These are phyloP conservation scores for Spiromastix sp. DNA, from an alignment of 2,329 filamentous ascomycete species.

Conservation along the genomic window DNA sequence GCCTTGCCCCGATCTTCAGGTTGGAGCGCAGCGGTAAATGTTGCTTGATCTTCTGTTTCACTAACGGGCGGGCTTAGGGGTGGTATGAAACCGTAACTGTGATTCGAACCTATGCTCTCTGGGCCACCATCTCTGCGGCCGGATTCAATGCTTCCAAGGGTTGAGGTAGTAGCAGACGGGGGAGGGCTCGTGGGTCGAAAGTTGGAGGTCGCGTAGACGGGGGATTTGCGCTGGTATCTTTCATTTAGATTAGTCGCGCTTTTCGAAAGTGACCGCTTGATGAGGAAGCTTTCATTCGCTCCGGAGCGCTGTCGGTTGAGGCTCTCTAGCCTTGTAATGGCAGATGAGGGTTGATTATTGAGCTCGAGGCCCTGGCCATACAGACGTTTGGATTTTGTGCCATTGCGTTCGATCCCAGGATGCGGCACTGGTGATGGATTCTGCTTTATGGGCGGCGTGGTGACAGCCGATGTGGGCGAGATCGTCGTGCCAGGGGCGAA, in stretches of 20 bases:
- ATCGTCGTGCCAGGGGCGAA: constrained; percentile 12
- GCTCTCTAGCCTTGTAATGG: constrained; percentile 69
- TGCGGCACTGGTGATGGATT: constrained; percentile 17
- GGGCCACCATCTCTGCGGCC: constrained; percentile 24
- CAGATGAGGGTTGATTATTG: constrained; percentile 68
- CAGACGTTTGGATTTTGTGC: constrained; percentile 61
- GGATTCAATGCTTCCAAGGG: constrained; percentile 29
- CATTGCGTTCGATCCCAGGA: constrained; percentile 49
- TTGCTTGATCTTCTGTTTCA: constrained; percentile 57
- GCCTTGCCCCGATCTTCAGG: constrained; percentile 72
- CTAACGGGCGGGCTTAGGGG: constrained; percentile 61
- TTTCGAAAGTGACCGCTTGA: constrained; percentile 34
- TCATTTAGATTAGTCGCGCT: constrained; percentile 61
- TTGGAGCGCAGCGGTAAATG: constrained; percentile 54
- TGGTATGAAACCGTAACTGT: constrained; percentile 34
- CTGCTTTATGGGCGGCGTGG: constrained; percentile 17
- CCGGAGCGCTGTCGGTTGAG: constrained; percentile 56
- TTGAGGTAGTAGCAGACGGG: constrained; percentile 26
- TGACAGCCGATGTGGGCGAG: constrained; percentile 15
- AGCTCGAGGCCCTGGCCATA: constrained; percentile 77
- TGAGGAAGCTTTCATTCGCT: constrained; percentile 40
- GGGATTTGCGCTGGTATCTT: constrained; percentile 27
- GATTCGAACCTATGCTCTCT: constrained; percentile 19
- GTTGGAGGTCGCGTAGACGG: constrained; percentile 18
- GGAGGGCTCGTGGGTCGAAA: constrained; percentile 33